A percentile compares a stretch with the other conserved stretches of the same genome.
Conservation (phyloP, 306 rosid species). For the Prunus kanzakura region DNA sequence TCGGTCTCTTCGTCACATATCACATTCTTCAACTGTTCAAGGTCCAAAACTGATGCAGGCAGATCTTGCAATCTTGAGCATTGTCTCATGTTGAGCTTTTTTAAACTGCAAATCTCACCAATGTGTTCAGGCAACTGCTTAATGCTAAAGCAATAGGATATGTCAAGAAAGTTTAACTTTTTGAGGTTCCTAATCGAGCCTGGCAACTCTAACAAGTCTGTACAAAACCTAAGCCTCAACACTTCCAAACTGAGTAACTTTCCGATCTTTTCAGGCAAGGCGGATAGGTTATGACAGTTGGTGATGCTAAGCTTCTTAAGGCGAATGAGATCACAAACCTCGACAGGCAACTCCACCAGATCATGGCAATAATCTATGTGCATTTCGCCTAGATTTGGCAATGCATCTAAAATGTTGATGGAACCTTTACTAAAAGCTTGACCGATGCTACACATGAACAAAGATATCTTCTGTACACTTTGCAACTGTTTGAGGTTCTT, state of each 20-base stretch:
- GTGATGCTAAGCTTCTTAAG: conserved; percentile 55
- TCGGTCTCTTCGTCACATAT: conserved; percentile 40
- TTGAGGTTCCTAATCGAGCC: conserved; percentile 31
- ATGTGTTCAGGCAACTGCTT: conserved; percentile 41
- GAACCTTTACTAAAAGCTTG: conserved; percentile 30
- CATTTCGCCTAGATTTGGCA: conserved; percentile 52
- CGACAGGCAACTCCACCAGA: conserved; percentile 39
- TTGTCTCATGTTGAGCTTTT: conserved; percentile 33
- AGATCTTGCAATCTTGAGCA: conserved; percentile 39
- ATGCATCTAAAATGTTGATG: conserved; percentile 16
- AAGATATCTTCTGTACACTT: conserved; percentile 44
- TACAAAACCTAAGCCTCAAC: conserved; percentile 50
- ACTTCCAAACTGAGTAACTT: conserved; percentile 37
- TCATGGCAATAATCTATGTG: conserved; percentile 49
- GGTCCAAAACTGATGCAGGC: conserved; percentile 42
- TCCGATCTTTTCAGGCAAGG: conserved; percentile 43
- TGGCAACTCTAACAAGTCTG: conserved; percentile 42
- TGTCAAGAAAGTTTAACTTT: conserved; percentile 39
- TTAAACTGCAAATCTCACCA: conserved; percentile 31
- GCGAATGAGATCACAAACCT: conserved; percentile 24
- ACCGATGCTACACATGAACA: conserved; percentile 54
- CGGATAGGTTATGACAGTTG: conserved; percentile 48
- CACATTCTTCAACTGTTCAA: conserved; percentile 30
- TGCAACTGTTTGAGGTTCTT: conserved; percentile 19
- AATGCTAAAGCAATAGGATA: conserved; percentile 47